A percentile compares a stretch with the other conserved stretches of the same genome.
Evolutionary conservation across 305 asterid genomes (phyloP).

Genomic region (Coffea humblotiana): DNA sequence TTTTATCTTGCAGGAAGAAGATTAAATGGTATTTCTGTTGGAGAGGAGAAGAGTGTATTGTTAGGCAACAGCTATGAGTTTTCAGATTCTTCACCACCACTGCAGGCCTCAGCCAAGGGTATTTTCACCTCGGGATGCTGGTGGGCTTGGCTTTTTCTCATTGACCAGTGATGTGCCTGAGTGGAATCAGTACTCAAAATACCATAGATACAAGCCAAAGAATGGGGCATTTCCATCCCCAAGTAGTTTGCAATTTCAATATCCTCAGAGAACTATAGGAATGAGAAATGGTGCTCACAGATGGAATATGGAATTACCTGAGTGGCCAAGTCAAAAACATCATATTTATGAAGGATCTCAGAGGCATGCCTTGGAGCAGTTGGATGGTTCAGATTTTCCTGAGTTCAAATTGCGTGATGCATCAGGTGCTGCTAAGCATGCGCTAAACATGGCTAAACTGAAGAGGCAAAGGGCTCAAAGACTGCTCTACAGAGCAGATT

Average conservation of each 20-base stretch:
- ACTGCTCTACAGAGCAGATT: slow-evolving; percentile 67
- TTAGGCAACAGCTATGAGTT: slow-evolving; percentile 42
- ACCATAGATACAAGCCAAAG: slow-evolving; percentile 54
- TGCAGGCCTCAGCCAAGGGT: slow-evolving; percentile 52
- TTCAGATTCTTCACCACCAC: slow-evolving; percentile 68
- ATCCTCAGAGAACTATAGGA: slow-evolving; percentile 46
- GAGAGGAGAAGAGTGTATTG: slow-evolving; percentile 55
- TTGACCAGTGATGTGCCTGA: slow-evolving; percentile 51
- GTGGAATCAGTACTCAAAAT: slow-evolving; percentile 58
- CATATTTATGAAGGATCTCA: slow-evolving; percentile 36
- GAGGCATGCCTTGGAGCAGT: slow-evolving; percentile 39
- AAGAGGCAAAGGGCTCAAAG: slow-evolving; percentile 83
- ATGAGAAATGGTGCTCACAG: slow-evolving; percentile 53
- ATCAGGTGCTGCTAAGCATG: slow-evolving; percentile 61
- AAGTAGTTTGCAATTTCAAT: slow-evolving; percentile 37
- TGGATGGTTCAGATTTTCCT: slow-evolving; percentile 49
- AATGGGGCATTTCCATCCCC: slow-evolving; percentile 45
- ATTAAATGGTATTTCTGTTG: slow-evolving; percentile 50
- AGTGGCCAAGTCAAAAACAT: slow-evolving; percentile 45
- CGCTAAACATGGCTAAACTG: slow-evolving; percentile 63
- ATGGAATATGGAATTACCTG: slow-evolving; percentile 55
- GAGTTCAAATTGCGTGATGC: slow-evolving; percentile 79
- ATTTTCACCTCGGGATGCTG: slow-evolving; percentile 64
- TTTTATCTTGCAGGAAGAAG: slow-evolving; percentile 59
- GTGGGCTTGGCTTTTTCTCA: slow-evolving; percentile 41